Evolutionary conservation across 2,329 filamentous ascomycete genomes (phyloP).

Genomic region (Acrodontium crateriforme): DNA sequence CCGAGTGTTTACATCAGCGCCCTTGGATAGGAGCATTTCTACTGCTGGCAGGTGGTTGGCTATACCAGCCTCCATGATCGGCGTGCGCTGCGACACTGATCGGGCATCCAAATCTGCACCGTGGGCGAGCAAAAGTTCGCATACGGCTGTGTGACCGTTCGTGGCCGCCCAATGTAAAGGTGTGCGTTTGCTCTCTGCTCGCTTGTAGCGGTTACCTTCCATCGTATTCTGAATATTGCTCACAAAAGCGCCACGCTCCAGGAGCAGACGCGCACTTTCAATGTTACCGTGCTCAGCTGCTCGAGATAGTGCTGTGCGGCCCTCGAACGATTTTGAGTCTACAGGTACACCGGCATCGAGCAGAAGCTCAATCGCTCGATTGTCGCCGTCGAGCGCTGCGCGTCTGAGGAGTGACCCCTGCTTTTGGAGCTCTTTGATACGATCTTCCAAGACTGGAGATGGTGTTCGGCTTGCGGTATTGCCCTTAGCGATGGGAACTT

Average conservation of each 20-base stretch:
- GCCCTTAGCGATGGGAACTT: too few species aligned
- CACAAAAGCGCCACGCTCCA: not conserved
- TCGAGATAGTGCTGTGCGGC: not conserved
- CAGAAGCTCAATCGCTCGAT: slow-evolving; percentile 13
- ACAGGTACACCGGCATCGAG: slow-evolving; percentile 16
- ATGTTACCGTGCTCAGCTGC: not conserved
- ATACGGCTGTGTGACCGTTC: not conserved
- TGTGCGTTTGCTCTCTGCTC: not conserved
- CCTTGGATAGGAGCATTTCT: not conserved
- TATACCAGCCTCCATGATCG: not conserved
- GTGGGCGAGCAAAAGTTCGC: not conserved
- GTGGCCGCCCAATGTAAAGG: not conserved
- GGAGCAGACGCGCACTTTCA: not conserved
- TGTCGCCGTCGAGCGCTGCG: slow-evolving; percentile 18
- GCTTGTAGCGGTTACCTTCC: not conserved
- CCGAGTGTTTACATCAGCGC: not conserved
- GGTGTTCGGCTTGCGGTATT: too few species aligned
- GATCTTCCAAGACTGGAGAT: too few species aligned
- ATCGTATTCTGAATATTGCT: not conserved
- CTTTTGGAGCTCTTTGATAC: not conserved
- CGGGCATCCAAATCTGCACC: not conserved
- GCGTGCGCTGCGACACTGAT: not conserved
- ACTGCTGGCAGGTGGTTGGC: not conserved
- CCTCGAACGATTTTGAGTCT: slow-evolving; percentile 12
- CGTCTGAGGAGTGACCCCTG: not conserved